A percentile compares a stretch with the other conserved stretches of the same genome.
Evolutionary conservation across 2,329 filamentous ascomycete genomes (phyloP).

Genomic region (Xylariaceae sp.): DNA sequence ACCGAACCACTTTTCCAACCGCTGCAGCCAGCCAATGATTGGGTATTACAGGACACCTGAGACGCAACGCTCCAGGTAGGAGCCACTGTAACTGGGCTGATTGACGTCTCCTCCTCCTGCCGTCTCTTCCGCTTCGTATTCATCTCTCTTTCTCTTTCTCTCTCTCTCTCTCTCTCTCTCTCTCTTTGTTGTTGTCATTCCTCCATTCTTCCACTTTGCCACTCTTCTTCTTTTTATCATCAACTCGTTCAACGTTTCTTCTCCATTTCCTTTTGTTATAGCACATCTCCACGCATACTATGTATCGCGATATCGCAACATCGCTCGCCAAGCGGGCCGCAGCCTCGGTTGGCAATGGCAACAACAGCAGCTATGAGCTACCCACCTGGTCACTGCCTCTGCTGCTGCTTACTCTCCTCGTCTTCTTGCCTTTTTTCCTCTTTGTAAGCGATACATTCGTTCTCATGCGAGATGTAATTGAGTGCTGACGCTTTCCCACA

Average conservation of each 20-base stretch:
- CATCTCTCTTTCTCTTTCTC: not conserved
- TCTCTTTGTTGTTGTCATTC: not conserved
- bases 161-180: not conserved
- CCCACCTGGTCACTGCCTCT: too few species aligned
- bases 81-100: too few species aligned
- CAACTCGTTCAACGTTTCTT: conserved; percentile 4
- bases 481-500: conserved; percentile 26
- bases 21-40: too few species aligned
- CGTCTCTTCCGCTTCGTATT: too few species aligned
- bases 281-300: conserved; percentile 15
- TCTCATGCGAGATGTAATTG: not conserved
- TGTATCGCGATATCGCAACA: conserved; percentile 33
- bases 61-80: too few species aligned
- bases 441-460: conserved; percentile 33
- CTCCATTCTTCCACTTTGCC: not conserved
- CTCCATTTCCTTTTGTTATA: conserved; percentile 1
- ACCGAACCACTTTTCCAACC: too few species aligned
- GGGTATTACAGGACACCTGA: too few species aligned
- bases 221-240: not conserved
- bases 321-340: conserved; percentile 37
- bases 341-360: too few species aligned
- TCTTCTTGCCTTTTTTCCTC: conserved; percentile 44
- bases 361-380: too few species aligned
- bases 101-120: too few species aligned
- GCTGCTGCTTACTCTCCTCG: conserved; percentile 41